Evolutionary conservation across 2,329 filamentous ascomycete species (phyloP).

Genomic region (Xylariaceae sp.): DNA sequence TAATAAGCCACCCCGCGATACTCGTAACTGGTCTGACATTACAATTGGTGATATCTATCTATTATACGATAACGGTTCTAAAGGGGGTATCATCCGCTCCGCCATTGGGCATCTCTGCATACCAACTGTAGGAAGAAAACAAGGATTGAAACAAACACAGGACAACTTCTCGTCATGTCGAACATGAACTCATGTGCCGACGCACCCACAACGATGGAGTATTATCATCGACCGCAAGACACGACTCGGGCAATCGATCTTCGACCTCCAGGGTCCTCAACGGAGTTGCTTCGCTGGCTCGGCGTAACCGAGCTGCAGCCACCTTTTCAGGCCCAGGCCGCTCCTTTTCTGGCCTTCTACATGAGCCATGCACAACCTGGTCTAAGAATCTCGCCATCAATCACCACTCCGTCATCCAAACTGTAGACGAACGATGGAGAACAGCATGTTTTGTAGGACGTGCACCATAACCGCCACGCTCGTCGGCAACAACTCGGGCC

Average conservation of each 20-base stretch:
- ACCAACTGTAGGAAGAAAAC: background rate
- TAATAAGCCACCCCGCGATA: too few species aligned
- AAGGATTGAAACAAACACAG: slow-evolving; percentile 1
- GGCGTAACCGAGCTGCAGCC: slow-evolving; percentile 4
- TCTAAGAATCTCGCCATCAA: too few species aligned
- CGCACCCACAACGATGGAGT: too few species aligned
- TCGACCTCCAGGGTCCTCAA: background rate
- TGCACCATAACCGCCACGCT: slow-evolving; percentile 63
- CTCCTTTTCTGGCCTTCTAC: too few species aligned
- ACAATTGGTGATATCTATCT: slow-evolving; percentile 17
- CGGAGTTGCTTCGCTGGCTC: slow-evolving; percentile 2
- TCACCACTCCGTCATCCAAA: slow-evolving; percentile 43
- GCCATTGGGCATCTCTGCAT: slow-evolving; percentile 26
- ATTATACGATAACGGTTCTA: slow-evolving; percentile 21
- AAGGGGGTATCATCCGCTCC: slow-evolving; percentile 28
- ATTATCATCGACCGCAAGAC: too few species aligned
- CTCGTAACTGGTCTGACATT: slow-evolving; percentile 4
- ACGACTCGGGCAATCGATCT: background rate
- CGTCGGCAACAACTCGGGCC: slow-evolving; percentile 64
- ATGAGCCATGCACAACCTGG: too few species aligned
- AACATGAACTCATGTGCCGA: background rate
- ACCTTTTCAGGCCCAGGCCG: background rate
- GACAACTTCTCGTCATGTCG: background rate
- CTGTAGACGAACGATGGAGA: slow-evolving; percentile 62
- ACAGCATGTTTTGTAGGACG: slow-evolving; percentile 68